Percentiles rank a stretch among this genome's conserved stretches.
Conservation (phyloP, 129 eudicot species). For the Escallonia rubra region DNA sequence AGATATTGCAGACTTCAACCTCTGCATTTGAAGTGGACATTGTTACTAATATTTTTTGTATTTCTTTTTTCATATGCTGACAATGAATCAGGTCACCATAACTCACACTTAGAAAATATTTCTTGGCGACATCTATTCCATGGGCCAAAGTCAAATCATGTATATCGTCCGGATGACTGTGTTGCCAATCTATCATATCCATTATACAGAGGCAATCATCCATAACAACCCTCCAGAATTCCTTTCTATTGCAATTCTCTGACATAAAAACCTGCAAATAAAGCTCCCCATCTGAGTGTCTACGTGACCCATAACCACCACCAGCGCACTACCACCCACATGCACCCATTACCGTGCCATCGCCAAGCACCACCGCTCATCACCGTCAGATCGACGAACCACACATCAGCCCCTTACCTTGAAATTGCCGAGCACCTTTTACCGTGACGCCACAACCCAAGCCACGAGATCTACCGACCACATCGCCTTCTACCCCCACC, state of each 20-base stretch:
- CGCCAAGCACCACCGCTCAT: too few relatives aligned
- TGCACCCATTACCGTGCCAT: too few relatives aligned
- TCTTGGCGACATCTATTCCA: constrained; percentile 78
- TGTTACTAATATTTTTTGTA: too few relatives aligned
- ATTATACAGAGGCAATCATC: constrained; percentile 62
- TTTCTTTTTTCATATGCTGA: too few relatives aligned
- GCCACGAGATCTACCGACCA: too few relatives aligned
- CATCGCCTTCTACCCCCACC: too few relatives aligned
- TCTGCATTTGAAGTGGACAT: constrained; percentile 29
- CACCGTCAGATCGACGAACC: too few relatives aligned
- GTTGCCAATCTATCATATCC: constrained; percentile 86
- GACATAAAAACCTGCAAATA: constrained; percentile 71
- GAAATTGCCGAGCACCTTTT: too few relatives aligned
- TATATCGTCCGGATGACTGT: constrained; percentile 83
- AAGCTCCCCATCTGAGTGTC: constrained; percentile 74
- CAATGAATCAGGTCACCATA: constrained; percentile 1
- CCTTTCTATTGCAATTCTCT: constrained; percentile 37
- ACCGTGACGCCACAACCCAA: too few relatives aligned
- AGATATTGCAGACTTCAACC: constrained; percentile 51
- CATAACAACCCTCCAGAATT: constrained; percentile 56
- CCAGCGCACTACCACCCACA: too few relatives aligned
- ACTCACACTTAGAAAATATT: constrained; percentile 60
- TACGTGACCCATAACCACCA: too few relatives aligned
- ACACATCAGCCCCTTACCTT: too few relatives aligned
- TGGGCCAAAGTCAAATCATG: constrained; percentile 47